A percentile compares a stretch with the other conserved stretches of the same genome.
Evolutionary conservation across 2,329 filamentous ascomycete species (phyloP).

Genomic region (Aspergillus ochraceoroseus): DNA sequence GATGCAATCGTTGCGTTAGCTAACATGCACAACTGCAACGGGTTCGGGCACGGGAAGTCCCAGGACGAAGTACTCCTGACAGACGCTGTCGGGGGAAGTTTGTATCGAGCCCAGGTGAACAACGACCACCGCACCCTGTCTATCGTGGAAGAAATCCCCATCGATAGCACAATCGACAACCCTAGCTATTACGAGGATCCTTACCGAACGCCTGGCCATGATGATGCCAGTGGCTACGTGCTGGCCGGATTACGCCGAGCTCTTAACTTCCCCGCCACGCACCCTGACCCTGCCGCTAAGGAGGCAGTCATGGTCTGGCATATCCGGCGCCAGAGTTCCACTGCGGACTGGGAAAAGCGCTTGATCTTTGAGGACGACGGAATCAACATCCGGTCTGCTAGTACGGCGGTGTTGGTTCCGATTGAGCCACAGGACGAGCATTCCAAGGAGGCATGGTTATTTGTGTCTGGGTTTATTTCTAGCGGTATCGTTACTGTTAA

Average conservation of each 20-base stretch:
- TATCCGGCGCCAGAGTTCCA: constrained; percentile 17
- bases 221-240: constrained; percentile 53
- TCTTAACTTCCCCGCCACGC: constrained; percentile 35
- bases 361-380: constrained; percentile 58
- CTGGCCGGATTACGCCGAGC: constrained; percentile 47
- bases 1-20: constrained; percentile 44
- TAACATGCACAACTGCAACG: constrained; percentile 53
- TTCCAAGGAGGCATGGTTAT: constrained; percentile 53
- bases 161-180: constrained; percentile 53
- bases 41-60: constrained; percentile 49
- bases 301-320: constrained; percentile 50
- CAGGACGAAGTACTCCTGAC: constrained; percentile 32
- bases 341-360: constrained; percentile 41
- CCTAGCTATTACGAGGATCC: constrained; percentile 56
- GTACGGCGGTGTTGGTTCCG: constrained; percentile 51
- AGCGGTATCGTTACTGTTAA: constrained; percentile 49
- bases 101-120: constrained; percentile 41
- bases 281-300: constrained; percentile 33
- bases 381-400: constrained; percentile 47
- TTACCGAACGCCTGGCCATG: constrained; percentile 39
- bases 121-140: constrained; percentile 34
- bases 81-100: constrained; percentile 44
- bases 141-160: constrained; percentile 42
- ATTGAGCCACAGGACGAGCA: constrained; percentile 47
- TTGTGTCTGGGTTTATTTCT: constrained; percentile 54